These are phyloP conservation scores for Septoria petroselini DNA, from an alignment of 2,329 filamentous ascomycete species.

Conservation along the genomic window DNA sequence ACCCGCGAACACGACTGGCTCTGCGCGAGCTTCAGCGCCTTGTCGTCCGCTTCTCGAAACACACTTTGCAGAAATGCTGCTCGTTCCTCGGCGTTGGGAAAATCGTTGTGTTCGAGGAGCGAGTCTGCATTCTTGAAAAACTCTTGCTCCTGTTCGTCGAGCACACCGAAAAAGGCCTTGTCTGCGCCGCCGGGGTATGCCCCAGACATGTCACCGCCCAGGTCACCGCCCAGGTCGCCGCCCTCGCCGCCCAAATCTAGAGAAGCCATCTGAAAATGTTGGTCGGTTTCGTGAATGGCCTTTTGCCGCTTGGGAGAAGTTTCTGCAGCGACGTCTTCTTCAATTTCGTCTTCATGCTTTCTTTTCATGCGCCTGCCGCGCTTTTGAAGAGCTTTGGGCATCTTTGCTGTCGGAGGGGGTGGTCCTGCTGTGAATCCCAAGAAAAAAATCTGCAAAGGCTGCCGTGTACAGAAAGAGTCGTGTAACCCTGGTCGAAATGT, in stretches of 20 bases:
- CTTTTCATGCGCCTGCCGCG: slow-evolving; percentile 56
- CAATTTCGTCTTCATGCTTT: slow-evolving; percentile 48
- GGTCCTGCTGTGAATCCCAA: slow-evolving; percentile 7
- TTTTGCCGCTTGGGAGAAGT: slow-evolving; percentile 41
- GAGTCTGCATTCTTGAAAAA: slow-evolving; percentile 91
- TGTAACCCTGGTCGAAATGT: background rate
- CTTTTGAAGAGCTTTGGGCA: slow-evolving; percentile 61
- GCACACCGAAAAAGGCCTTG: slow-evolving; percentile 84
- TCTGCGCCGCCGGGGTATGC: slow-evolving; percentile 47
- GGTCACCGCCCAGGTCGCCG: no score
- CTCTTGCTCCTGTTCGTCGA: slow-evolving; percentile 89
- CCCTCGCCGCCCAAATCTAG: slow-evolving; percentile 26
- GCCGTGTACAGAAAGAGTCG: background rate
- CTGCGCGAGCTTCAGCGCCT: slow-evolving; percentile 92
- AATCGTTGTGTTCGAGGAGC: slow-evolving; percentile 80
- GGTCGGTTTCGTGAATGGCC: slow-evolving; percentile 31
- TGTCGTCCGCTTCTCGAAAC: slow-evolving; percentile 80
- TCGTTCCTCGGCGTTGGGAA: slow-evolving; percentile 65
- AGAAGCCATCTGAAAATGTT: slow-evolving; percentile 27
- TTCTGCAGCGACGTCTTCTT: slow-evolving; percentile 40
- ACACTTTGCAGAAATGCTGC: slow-evolving; percentile 67
- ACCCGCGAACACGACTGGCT: slow-evolving; percentile 92
- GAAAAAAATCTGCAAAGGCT: slow-evolving; percentile 10
- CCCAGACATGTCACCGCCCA: slow-evolving; percentile 30
- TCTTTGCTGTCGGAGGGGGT: slow-evolving; percentile 34